Percentiles rank a stretch among this genome's conserved stretches.
Conservation (phyloP, 1,284 basidiomycete species). For the Fomitopsis schrenkii region DNA sequence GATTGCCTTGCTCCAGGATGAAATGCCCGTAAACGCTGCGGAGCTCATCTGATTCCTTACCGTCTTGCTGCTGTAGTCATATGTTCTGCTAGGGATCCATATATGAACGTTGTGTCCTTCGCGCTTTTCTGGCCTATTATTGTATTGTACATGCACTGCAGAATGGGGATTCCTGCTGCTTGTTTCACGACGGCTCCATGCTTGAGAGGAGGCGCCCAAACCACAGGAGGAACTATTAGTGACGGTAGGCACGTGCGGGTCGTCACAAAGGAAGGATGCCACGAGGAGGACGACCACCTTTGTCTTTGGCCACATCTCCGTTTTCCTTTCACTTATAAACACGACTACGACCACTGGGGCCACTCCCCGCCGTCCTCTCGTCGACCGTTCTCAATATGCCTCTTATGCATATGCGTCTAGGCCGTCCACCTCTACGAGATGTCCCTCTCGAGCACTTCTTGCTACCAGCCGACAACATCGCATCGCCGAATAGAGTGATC, state of each 20-base stretch:
- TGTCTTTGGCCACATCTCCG: slow-evolving; percentile 1
- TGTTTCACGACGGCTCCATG: not conserved
- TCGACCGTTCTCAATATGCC: not conserved
- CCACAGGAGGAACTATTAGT: no score
- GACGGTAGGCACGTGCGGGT: not conserved
- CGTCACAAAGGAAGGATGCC: not conserved
- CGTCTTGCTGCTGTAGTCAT: slow-evolving; percentile 40
- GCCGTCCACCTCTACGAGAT: slow-evolving; percentile 42
- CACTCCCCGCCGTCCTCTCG: not conserved
- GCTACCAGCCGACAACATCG: slow-evolving; percentile 12
- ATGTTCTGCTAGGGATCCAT: slow-evolving; percentile 21
- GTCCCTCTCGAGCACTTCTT: slow-evolving; percentile 53
- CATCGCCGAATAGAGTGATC: slow-evolving; percentile 23
- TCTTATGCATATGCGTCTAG: not conserved
- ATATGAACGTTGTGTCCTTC: slow-evolving; percentile 2
- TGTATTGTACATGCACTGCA: not conserved
- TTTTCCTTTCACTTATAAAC: not conserved
- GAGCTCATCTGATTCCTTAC: slow-evolving; percentile 63
- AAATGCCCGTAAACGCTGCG: slow-evolving; percentile 92
- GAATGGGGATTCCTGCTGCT: not conserved
- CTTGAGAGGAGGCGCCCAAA: not conserved
- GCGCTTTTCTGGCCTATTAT: not conserved
- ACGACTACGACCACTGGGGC: not conserved
- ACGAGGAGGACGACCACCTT: not conserved
- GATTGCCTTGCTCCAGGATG: slow-evolving; percentile 55